These are phyloP conservation scores for Ceriops tagal DNA, from an alignment of 345 rosid species.

Conservation along the genomic window DNA sequence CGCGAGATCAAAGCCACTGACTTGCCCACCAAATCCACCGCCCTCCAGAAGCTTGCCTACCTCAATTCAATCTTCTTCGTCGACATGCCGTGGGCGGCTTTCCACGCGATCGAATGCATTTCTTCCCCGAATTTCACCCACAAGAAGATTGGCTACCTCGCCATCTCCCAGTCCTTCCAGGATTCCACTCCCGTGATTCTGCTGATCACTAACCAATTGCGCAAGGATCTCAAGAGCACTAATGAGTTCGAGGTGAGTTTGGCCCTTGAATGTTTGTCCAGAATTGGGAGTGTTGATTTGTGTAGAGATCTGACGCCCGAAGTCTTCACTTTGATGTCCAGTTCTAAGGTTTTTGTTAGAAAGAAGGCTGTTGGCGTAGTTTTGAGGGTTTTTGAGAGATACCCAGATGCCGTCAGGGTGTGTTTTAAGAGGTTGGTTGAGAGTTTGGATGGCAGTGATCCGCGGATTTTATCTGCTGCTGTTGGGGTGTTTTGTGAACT, in stretches of 20 bases:
- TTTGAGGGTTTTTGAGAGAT: constrained; percentile 73
- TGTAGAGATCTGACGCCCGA: constrained; percentile 86
- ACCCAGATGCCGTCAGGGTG: constrained; percentile 82
- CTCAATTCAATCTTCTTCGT: constrained; percentile 63
- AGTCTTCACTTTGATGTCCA: constrained; percentile 66
- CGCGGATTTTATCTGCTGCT: constrained; percentile 53
- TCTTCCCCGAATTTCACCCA: constrained; percentile 69
- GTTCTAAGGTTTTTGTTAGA: constrained; percentile 59
- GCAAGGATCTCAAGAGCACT: constrained; percentile 71
- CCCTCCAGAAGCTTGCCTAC: constrained; percentile 81
- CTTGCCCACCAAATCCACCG: constrained; percentile 72
- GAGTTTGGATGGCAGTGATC: constrained; percentile 75
- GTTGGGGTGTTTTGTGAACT: constrained; percentile 87
- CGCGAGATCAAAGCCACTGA: constrained; percentile 86
- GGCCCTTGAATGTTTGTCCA: constrained; percentile 73
- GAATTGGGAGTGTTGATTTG: constrained; percentile 72
- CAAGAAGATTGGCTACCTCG: constrained; percentile 76
- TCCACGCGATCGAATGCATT: constrained; percentile 81
- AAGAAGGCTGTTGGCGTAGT: constrained; percentile 76
- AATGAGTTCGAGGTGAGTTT: constrained; percentile 76
- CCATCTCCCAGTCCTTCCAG: constrained; percentile 72
- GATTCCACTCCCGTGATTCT: constrained; percentile 78
- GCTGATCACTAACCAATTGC: constrained; percentile 77
- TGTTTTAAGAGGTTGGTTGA: constrained; percentile 92
- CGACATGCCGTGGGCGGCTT: constrained; percentile 90